These are phyloP conservation scores for Diatrype stigma DNA, from an alignment of 2,329 filamentous ascomycete species.

Conservation along the genomic window DNA sequence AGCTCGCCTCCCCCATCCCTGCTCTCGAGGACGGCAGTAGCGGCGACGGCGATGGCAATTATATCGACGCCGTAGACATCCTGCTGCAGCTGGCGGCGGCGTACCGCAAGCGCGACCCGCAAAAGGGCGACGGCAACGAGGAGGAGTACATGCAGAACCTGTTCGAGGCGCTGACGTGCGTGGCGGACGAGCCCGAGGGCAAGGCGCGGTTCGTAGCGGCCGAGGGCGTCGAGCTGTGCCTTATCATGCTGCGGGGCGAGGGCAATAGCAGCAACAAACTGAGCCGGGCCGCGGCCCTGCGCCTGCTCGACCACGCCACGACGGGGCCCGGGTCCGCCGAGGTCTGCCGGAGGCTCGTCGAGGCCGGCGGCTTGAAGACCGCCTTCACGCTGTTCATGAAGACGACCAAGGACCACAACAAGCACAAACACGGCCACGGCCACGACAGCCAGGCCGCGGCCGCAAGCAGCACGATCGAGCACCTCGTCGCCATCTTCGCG, in stretches of 20 bases:
- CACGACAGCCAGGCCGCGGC: slow-evolving; percentile 41
- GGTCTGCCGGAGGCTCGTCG: slow-evolving; percentile 73
- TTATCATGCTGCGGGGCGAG: slow-evolving; percentile 90
- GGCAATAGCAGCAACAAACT: no score
- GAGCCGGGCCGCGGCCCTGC: slow-evolving; percentile 71
- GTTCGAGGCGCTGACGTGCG: slow-evolving; percentile 79
- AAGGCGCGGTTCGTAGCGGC: slow-evolving; percentile 82
- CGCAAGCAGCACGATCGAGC: slow-evolving; percentile 53
- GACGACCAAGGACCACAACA: slow-evolving; percentile 56
- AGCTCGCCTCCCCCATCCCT: slow-evolving; percentile 48
- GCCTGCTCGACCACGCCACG: slow-evolving; percentile 79
- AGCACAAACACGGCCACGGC: slow-evolving; percentile 23
- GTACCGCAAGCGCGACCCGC: slow-evolving; percentile 82
- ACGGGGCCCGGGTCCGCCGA: slow-evolving; percentile 41
- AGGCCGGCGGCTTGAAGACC: slow-evolving; percentile 78
- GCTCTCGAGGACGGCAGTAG: no score
- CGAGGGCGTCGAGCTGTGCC: slow-evolving; percentile 84
- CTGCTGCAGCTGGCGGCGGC: slow-evolving; percentile 78
- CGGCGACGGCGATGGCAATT: no score
- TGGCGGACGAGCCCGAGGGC: slow-evolving; percentile 70
- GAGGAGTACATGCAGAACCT: slow-evolving; percentile 94
- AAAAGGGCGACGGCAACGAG: slow-evolving; percentile 79
- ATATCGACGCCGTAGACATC: slow-evolving; percentile 72
- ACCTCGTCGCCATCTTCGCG: slow-evolving; percentile 79
- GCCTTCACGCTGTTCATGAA: slow-evolving; percentile 88